Evolutionary conservation across 768 basidiomycete species (phyloP).

Genomic region (Agaricus subrufescens): DNA sequence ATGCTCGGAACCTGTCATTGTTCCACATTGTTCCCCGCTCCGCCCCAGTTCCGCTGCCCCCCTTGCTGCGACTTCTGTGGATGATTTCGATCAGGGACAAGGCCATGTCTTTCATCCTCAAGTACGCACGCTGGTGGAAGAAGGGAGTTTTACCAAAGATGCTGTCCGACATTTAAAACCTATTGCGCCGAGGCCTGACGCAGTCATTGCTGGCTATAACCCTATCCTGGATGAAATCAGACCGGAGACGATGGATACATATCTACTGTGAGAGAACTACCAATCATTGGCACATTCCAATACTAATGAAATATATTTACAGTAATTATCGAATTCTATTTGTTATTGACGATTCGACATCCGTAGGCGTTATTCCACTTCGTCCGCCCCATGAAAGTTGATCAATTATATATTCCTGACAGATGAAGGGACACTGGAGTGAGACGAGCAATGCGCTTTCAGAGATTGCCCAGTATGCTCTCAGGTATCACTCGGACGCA

Average conservation of each 20-base stretch:
- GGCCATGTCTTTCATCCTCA: neutral
- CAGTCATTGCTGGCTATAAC: constrained; percentile 9
- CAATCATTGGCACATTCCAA: too few species aligned
- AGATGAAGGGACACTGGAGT: constrained; percentile 20
- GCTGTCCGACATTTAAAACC: neutral
- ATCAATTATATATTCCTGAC: neutral
- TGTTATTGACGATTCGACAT: constrained; percentile 26
- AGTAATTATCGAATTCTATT: constrained; percentile 24
- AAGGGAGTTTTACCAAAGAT: neutral
- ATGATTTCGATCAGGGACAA: neutral
- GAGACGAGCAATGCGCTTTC: constrained; percentile 22
- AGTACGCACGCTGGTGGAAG: neutral
- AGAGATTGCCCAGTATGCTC: constrained; percentile 25
- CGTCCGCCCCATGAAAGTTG: neutral
- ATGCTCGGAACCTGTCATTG: too few species aligned
- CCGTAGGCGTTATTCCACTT: constrained; percentile 14
- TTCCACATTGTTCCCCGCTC: too few species aligned
- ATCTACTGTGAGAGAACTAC: constrained; percentile 4
- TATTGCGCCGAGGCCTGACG: neutral
- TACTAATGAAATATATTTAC: neutral
- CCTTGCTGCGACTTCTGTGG: neutral
- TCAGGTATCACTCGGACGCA: constrained; percentile 17
- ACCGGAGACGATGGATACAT: constrained; percentile 12
- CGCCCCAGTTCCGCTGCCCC: too few species aligned
- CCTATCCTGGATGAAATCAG: constrained; percentile 3